A percentile compares a stretch with the other conserved stretches of the same genome.
Evolutionary conservation across 2,329 filamentous ascomycete genomes (phyloP).

Genomic region (Hortaea sp.): DNA sequence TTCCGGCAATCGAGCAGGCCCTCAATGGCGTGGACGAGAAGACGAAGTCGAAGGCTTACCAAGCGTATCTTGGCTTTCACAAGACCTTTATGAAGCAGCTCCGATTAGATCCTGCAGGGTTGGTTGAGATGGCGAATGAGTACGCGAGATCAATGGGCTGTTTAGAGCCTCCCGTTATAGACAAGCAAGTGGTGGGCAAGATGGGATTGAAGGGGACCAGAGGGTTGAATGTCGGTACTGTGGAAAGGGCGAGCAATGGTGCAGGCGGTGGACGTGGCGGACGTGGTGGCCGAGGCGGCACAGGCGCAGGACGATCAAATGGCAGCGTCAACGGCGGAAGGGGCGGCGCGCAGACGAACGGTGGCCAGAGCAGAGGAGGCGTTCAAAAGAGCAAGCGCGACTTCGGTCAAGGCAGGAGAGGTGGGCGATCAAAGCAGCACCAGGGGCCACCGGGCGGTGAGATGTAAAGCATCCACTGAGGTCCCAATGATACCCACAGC

Average conservation of each 20-base stretch:
- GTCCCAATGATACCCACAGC: background rate
- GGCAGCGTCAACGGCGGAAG: background rate
- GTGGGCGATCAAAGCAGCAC: background rate
- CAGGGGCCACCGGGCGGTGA: background rate
- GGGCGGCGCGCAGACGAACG: background rate
- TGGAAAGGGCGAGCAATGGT: background rate
- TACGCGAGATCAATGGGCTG: slow-evolving; percentile 35
- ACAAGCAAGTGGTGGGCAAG: slow-evolving; percentile 36
- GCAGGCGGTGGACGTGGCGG: background rate
- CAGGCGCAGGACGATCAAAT: background rate
- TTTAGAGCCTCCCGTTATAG: slow-evolving; percentile 35
- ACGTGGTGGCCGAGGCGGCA: background rate
- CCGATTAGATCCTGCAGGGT: slow-evolving; percentile 26
- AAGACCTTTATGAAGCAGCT: slow-evolving; percentile 36
- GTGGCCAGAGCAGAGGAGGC: background rate
- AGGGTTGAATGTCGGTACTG: slow-evolving; percentile 26
- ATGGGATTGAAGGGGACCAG: slow-evolving; percentile 39
- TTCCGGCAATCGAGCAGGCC: slow-evolving; percentile 21
- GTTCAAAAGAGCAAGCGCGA: background rate
- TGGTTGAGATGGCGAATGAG: slow-evolving; percentile 35
- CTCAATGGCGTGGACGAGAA: slow-evolving; percentile 30
- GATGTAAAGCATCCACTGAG: background rate
- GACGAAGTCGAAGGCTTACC: slow-evolving; percentile 35
- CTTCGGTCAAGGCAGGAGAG: background rate
- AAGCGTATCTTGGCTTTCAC: slow-evolving; percentile 39